phyloP scores from a whole-genome alignment of 2,329 filamentous ascomycete species.

The Fusarium sterilihyphosum region DNA sequence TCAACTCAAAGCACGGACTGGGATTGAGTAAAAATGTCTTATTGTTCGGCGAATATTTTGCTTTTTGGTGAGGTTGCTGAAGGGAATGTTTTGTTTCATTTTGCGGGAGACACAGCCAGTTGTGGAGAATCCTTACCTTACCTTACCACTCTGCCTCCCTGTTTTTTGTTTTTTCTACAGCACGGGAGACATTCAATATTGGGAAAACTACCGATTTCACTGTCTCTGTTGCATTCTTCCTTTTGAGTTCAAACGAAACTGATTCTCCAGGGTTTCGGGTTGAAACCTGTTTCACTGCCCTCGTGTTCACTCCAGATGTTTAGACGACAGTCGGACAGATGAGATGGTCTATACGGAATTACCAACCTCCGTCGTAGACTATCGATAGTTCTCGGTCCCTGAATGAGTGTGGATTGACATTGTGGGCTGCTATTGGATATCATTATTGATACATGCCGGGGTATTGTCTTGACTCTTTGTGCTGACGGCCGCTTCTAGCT shows the following conservation, averaged over 20 bases:
- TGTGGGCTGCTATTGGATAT: slow-evolving; percentile 20
- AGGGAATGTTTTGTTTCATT: slow-evolving; percentile 33
- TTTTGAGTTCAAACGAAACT: slow-evolving; percentile 8
- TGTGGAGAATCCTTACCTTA: slow-evolving; percentile 19
- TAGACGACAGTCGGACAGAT: neutral
- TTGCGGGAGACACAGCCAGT: slow-evolving; percentile 11
- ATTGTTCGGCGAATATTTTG: slow-evolving; percentile 4
- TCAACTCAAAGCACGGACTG: slow-evolving; percentile 23
- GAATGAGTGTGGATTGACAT: slow-evolving; percentile 1
- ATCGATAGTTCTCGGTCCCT: neutral
- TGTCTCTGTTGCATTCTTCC: slow-evolving; percentile 11
- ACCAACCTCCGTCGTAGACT: neutral
- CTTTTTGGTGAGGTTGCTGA: slow-evolving; percentile 18
- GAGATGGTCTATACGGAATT: neutral
- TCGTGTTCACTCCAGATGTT: neutral
- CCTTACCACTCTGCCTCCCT: slow-evolving; percentile 11
- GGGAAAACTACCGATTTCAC: neutral
- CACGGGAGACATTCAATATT: neutral
- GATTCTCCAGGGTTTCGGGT: slow-evolving; percentile 15
- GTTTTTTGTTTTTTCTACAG: neutral
- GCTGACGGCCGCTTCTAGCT: slow-evolving; percentile 4
- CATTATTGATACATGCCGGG: slow-evolving; percentile 5
- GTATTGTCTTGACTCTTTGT: slow-evolving; percentile 19
- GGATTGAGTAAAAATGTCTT: neutral
- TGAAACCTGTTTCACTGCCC: slow-evolving; percentile 21